Percentiles rank a stretch among this genome's conserved stretches.
phyloP scores from a whole-genome alignment of 2,329 filamentous ascomycete genomes.

The Dendryphion nanum region DNA sequence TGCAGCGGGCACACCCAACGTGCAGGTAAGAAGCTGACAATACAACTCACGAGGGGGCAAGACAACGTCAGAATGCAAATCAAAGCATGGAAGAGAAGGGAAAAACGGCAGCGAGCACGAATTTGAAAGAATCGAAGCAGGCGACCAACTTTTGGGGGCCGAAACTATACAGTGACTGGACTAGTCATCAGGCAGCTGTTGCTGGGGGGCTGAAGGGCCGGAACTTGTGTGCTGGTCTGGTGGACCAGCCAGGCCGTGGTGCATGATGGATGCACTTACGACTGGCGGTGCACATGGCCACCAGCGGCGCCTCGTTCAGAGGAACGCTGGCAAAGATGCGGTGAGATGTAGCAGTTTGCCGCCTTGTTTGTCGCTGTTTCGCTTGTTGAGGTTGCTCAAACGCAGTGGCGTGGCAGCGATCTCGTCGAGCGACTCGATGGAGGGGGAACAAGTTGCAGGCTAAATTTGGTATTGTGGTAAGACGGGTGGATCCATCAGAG shows the following conservation, averaged over 20 bases:
- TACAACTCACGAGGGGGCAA: constrained; percentile 13
- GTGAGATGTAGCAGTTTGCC: background rate
- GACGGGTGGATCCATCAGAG: too few species aligned
- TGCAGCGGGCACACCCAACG: constrained; percentile 3
- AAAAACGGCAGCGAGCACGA: constrained; percentile 11
- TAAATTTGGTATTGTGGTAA: too few species aligned
- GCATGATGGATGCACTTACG: background rate
- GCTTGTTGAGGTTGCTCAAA: too few species aligned
- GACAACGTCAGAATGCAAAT: constrained; percentile 1
- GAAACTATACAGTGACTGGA: constrained; percentile 5
- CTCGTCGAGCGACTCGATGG: background rate
- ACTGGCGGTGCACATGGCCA: too few species aligned
- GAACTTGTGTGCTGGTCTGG: constrained; percentile 9
- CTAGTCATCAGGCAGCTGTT: constrained; percentile 20
- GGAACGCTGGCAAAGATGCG: too few species aligned
- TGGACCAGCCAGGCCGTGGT: constrained; percentile 5
- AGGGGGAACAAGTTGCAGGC: too few species aligned
- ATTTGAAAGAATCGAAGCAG: constrained; percentile 14
- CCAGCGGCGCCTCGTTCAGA: too few species aligned
- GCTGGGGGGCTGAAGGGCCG: constrained; percentile 14
- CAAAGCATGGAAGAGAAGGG: constrained; percentile 10
- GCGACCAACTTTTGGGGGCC: constrained; percentile 13
- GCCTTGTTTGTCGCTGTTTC: background rate
- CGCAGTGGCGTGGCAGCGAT: background rate
- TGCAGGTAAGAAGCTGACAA: too few species aligned